Evolutionary conservation across 768 basidiomycete genomes (phyloP), one percentile per base, ranked within the genome.

Genomic region (Russula sp.): DNA sequence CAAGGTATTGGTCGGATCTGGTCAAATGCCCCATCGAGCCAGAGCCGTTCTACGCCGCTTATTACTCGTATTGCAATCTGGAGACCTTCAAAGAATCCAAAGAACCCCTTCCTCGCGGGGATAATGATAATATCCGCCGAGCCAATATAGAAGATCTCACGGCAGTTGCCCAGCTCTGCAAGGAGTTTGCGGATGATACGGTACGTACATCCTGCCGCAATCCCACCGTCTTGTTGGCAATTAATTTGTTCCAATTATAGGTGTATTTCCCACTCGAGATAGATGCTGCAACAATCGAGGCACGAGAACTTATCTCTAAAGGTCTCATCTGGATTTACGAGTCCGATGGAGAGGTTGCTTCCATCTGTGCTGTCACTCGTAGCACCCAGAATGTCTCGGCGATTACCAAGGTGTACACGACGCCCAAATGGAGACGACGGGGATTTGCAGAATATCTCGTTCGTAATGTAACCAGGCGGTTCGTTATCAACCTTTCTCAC

Each of bases 321-420:
- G 73, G 77, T n/a, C 79, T 80, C 55, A 69, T 82, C 34, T 84
- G 82, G 82, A 71, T 85, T 31, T 81, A 80, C 68, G 80, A 81
- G 56, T 74, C 75, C 20, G 62, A 70, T 11, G 73, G 74, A 2
- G 73, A 76, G 55, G 70, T 81, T 55, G 75, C 81, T 4, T 79
- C 78, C 20, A 78, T 85, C 47, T 83, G 82, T 51, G 83, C 83
- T 16, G 82, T 80, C 22, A 80, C 83, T n/a, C 79, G 83, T n/a
- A 75, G 75, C 55, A 80, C 79, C 13, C 70, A 75, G 60, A 74
- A 73, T 11, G 79, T 83, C 27, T 78, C 80, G 14, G 82, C 80
- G 3, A 82, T 84, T 66, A 82, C 83, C 8, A 85, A 84, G 70
- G 83, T 84, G 1, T 82, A 80, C 69, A 85, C 83, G 20, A 75